These are phyloP conservation scores for Phoenix dactylifera DNA, from an alignment of 176 grass and related monocot species.

Conservation along the genomic window DNA sequence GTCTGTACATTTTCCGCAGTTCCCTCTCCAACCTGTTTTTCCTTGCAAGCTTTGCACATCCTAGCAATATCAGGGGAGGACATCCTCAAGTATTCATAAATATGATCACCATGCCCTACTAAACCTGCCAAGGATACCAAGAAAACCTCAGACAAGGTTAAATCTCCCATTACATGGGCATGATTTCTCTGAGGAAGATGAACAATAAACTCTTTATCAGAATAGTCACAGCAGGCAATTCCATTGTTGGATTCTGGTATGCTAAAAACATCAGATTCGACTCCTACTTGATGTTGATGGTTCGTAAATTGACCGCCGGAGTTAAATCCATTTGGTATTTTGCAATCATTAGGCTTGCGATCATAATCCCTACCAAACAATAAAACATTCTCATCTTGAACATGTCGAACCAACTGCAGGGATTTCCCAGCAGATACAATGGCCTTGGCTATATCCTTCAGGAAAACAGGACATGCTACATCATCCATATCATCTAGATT, in stretches of 20 bases:
- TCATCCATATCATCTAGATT: slow-evolving; percentile 36
- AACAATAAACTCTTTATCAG: slow-evolving; percentile 22
- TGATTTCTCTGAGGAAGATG: slow-evolving; percentile 30
- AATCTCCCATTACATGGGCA: slow-evolving; percentile 42
- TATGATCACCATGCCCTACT: slow-evolving; percentile 65
- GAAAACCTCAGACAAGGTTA: slow-evolving; percentile 79
- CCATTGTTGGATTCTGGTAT: slow-evolving; percentile 11
- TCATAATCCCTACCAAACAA: slow-evolving; percentile 17
- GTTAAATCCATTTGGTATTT: slow-evolving; percentile 9
- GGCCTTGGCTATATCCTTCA: slow-evolving; percentile 24
- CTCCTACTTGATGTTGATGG: slow-evolving; percentile 14
- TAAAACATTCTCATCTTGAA: slow-evolving; percentile 32
- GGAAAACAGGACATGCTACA: slow-evolving; percentile 47
- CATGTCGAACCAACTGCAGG: slow-evolving; percentile 76
- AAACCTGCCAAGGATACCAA: slow-evolving; percentile 77
- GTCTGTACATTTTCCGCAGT: slow-evolving; percentile 9
- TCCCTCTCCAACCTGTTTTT: slow-evolving; percentile 11
- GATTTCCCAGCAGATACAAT: slow-evolving; percentile 63
- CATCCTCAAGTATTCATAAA: slow-evolving; percentile 52
- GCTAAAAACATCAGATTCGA: slow-evolving; percentile 17
- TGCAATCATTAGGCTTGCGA: neutral
- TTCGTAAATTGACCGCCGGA: slow-evolving; percentile 5
- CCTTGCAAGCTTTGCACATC: slow-evolving; percentile 1
- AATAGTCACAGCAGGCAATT: slow-evolving; percentile 13
- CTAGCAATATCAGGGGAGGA: slow-evolving; percentile 11